Conservation (phyloP, 306 rosid genomes). For the Quercus variabilis region DNA sequence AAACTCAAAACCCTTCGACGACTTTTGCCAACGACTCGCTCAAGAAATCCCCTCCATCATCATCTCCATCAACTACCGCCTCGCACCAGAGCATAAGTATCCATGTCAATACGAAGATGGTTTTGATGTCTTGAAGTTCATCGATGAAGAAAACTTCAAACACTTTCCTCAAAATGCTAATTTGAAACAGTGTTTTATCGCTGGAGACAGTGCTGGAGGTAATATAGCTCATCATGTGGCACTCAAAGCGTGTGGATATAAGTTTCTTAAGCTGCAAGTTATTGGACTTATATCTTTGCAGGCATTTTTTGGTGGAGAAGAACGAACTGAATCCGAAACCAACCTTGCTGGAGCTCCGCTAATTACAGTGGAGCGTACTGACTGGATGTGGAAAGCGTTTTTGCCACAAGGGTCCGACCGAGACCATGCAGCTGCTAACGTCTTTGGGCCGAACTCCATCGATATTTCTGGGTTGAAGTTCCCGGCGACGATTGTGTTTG, state of each 20-base stretch:
- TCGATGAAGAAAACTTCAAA: neutral
- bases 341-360: neutral
- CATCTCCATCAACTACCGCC: slow-evolving; percentile 34
- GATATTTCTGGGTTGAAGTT: slow-evolving; percentile 11
- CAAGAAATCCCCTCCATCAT: slow-evolving; percentile 18
- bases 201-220: slow-evolving; percentile 37
- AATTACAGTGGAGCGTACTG: neutral
- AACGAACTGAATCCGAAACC: slow-evolving; percentile 30
- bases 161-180: neutral
- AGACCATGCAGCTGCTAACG: slow-evolving; percentile 25
- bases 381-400: slow-evolving; percentile 34
- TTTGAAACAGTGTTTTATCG: slow-evolving; percentile 17
- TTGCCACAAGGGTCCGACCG: slow-evolving; percentile 23
- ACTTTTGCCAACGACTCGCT: slow-evolving; percentile 11
- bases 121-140: slow-evolving; percentile 25
- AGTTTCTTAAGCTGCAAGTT: neutral
- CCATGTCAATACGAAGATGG: slow-evolving; percentile 34
- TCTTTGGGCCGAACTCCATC: slow-evolving; percentile 12
- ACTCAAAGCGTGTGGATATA: neutral
- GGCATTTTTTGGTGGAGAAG: slow-evolving; percentile 36
- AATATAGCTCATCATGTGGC: slow-evolving; percentile 39
- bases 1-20: slow-evolving; percentile 16
- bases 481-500: slow-evolving; percentile 22
- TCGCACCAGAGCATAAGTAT: slow-evolving; percentile 20
- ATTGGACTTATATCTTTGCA: slow-evolving; percentile 27